Conservation (phyloP, 148 eudicot genomes). For the Spergularia bocconei region DNA sequence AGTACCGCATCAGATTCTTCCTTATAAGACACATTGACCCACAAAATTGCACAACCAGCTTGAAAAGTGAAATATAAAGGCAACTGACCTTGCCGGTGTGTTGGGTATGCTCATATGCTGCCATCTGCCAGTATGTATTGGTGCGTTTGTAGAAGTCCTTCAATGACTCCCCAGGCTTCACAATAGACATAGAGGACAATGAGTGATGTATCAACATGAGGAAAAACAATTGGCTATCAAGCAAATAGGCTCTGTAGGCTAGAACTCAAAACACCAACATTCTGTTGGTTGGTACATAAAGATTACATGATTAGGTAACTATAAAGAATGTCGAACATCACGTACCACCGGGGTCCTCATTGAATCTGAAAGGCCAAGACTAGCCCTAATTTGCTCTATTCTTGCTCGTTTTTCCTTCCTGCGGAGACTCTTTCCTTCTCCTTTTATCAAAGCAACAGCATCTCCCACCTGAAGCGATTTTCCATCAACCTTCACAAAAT, state of each 20-base stretch:
- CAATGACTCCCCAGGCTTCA: constrained; percentile 92
- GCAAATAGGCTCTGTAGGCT: neutral
- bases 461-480: constrained; percentile 54
- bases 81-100: constrained; percentile 91
- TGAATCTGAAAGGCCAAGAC: constrained; percentile 96
- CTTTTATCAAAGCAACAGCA: constrained; percentile 84
- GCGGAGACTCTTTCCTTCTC: constrained; percentile 69
- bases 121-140: constrained; percentile 97
- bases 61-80: constrained; percentile 3
- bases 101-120: constrained; percentile 95
- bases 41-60: neutral
- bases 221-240: neutral
- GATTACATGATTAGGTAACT: neutral
- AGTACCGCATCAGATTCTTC: neutral
- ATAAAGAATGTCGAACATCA: neutral
- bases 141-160: constrained; percentile 93
- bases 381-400: constrained; percentile 95
- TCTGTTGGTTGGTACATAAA: neutral
- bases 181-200: constrained; percentile 5
- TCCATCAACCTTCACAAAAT: constrained; percentile 45
- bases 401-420: constrained; percentile 93
- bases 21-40: neutral
- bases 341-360: constrained; percentile 87
- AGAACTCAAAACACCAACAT: neutral
- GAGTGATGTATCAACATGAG: constrained; percentile 3